These are phyloP conservation scores for Stipa capillata DNA, from an alignment of 176 grass and related monocot species.

Conservation along the genomic window DNA sequence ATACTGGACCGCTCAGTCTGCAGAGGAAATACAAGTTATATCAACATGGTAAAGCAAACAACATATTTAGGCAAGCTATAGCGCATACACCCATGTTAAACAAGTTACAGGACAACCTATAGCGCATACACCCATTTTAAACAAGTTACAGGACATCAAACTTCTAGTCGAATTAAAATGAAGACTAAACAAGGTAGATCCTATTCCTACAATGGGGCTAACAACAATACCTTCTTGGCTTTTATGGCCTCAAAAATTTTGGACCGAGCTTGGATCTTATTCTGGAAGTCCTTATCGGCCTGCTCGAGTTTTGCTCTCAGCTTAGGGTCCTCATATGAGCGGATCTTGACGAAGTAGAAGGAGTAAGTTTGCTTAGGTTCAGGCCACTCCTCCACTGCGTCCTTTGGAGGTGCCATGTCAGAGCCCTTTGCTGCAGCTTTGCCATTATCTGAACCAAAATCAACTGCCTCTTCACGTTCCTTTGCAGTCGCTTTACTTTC, in stretches of 20 bases:
- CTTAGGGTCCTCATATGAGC: constrained; percentile 80
- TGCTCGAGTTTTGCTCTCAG: constrained; percentile 74
- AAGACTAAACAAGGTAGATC: background rate
- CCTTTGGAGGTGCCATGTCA: constrained; percentile 51
- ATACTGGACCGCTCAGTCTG: constrained; percentile 64
- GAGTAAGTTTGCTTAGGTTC: constrained; percentile 52
- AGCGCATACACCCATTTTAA: background rate
- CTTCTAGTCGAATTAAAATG: background rate
- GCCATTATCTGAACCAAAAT: constrained; percentile 43
- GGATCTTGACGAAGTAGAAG: constrained; percentile 68
- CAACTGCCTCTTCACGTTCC: constrained; percentile 42
- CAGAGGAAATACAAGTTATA: constrained; percentile 11
- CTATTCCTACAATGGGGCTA: background rate
- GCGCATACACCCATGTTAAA: background rate
- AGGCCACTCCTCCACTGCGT: constrained; percentile 84
- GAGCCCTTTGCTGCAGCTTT: constrained; percentile 32
- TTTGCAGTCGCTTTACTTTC: constrained; percentile 59
- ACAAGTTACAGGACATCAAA: constrained; percentile 4
- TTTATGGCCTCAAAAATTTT: constrained; percentile 56
- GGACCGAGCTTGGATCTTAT: constrained; percentile 56
- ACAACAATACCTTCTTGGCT: constrained; percentile 68
- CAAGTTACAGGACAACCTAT: constrained; percentile 14
- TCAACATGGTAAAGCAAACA: background rate
- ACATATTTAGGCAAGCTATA: background rate
- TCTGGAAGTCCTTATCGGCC: constrained; percentile 78